A percentile compares a stretch with the other conserved stretches of the same genome.
Conservation (phyloP, 2,329 filamentous ascomycete species). For the Fusarium staphyleae region DNA sequence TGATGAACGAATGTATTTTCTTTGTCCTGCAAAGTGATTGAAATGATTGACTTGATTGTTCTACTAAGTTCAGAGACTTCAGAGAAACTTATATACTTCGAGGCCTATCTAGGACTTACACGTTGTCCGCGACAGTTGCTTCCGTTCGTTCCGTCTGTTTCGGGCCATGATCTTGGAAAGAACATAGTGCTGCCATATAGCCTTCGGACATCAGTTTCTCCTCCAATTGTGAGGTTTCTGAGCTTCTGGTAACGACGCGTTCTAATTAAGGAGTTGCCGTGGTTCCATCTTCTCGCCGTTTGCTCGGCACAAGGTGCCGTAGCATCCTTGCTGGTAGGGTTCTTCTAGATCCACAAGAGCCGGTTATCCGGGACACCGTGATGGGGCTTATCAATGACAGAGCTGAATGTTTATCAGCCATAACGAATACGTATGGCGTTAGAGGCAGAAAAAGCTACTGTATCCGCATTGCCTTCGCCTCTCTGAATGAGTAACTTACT, state of each 20-base stretch:
- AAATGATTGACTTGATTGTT: neutral
- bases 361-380: conserved; percentile 9
- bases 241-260: neutral
- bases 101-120: neutral
- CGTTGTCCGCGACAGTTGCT: neutral
- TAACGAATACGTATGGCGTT: no score
- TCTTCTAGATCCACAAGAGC: conserved; percentile 12
- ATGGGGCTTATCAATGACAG: no score
- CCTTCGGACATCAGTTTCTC: conserved; percentile 3
- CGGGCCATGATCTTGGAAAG: neutral
- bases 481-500: no score
- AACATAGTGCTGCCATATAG: neutral
- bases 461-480: no score
- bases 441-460: no score
- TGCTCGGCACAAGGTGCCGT: conserved; percentile 14
- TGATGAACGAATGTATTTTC: conserved; percentile 11
- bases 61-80: neutral
- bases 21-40: neutral
- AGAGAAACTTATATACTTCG: conserved; percentile 13
- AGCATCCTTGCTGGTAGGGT: neutral
- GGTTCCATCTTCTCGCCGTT: neutral
- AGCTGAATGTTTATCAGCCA: no score
- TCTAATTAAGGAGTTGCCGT: neutral
- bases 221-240: conserved; percentile 2
- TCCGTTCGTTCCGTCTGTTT: neutral